Conservation (phyloP, 2,329 filamentous ascomycete species). For the Arthrobotrys megalospora region DNA sequence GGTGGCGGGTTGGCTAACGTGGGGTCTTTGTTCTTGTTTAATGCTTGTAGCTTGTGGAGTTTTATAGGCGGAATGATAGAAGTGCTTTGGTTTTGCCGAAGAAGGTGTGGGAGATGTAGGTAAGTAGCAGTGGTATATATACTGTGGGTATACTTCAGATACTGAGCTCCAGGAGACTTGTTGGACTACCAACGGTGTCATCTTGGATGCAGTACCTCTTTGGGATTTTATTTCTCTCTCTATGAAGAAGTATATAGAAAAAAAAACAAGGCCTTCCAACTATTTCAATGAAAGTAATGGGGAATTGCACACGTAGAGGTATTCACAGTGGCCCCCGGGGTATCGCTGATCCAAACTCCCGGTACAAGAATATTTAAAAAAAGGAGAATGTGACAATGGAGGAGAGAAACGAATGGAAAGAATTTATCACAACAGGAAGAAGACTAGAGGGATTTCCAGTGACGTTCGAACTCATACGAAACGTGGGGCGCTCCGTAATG, state of each 20-base stretch:
- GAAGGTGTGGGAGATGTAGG: conserved; percentile 83
- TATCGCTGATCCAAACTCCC: conserved; percentile 32
- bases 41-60: conserved; percentile 78
- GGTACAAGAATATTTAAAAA: not conserved
- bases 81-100: conserved; percentile 87
- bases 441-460: too few relatives aligned
- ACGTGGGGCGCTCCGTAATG: too few relatives aligned
- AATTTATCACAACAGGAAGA: conserved; percentile 2
- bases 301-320: too few relatives aligned
- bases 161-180: not conserved
- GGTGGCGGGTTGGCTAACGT: conserved; percentile 23
- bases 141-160: not conserved
- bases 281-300: conserved; percentile 24
- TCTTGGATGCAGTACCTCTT: not conserved
- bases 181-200: not conserved
- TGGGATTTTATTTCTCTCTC: conserved; percentile 2
- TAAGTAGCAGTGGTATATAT: not conserved
- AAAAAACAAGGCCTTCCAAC: not conserved
- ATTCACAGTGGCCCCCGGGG: conserved; percentile 7
- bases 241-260: not conserved
- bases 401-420: conserved; percentile 9
- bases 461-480: too few relatives aligned
- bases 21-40: conserved; percentile 1
- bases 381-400: conserved; percentile 17
- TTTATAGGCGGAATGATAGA: conserved; percentile 91